Conservation (phyloP, 2,329 filamentous ascomycete genomes). For the Grosmannia clavigera region DNA sequence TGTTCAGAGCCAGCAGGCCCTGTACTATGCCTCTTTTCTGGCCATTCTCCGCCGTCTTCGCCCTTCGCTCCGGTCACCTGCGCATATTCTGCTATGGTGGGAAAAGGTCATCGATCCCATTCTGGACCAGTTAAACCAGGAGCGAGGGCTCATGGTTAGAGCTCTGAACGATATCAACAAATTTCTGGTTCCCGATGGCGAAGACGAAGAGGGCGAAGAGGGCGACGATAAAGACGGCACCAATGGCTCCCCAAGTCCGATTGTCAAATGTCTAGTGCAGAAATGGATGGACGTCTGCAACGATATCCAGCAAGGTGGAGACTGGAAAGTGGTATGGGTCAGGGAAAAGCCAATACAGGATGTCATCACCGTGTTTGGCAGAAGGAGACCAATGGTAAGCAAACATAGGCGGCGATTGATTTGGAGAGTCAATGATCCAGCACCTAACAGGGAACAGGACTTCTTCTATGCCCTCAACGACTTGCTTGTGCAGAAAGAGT, state of each 20-base stretch:
- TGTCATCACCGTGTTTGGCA: conserved; percentile 48
- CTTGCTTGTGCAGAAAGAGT: conserved; percentile 51
- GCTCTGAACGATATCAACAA: conserved; percentile 51
- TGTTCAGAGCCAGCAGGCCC: conserved; percentile 40
- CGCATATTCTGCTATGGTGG: conserved; percentile 61
- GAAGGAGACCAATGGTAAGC: conserved; percentile 48
- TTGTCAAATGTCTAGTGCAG: conserved; percentile 43
- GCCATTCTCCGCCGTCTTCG: conserved; percentile 51
- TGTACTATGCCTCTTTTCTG: conserved; percentile 54
- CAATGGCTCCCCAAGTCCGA: conserved; percentile 27
- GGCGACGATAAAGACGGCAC: conserved; percentile 23
- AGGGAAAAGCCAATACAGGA: conserved; percentile 39
- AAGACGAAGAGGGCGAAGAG: conserved; percentile 32
- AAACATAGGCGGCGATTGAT: not conserved
- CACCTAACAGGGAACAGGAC: conserved; percentile 28
- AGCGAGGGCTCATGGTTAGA: conserved; percentile 52
- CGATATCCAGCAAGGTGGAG: conserved; percentile 20
- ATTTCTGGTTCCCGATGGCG: conserved; percentile 50
- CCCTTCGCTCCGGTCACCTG: conserved; percentile 49
- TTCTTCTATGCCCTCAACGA: conserved; percentile 54
- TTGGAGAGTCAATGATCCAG: not conserved
- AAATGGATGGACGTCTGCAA: conserved; percentile 42
- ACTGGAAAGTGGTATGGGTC: conserved; percentile 25
- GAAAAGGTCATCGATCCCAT: conserved; percentile 46
- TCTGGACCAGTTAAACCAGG: conserved; percentile 40